Conservation (phyloP, 495 filamentous ascomycete species). For the Penicillium dipodomyicola region DNA sequence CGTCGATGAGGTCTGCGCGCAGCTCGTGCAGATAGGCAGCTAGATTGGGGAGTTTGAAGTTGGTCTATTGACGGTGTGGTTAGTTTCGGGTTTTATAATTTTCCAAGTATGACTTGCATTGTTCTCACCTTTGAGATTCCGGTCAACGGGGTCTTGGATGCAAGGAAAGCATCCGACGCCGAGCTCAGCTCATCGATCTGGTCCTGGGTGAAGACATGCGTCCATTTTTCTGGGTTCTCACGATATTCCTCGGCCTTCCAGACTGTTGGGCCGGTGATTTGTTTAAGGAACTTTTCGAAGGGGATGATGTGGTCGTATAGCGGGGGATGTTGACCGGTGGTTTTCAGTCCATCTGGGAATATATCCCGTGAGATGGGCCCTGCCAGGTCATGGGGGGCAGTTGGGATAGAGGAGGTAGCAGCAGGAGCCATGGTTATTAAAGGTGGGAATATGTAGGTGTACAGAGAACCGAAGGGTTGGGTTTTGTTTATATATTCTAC, state of each 20-base stretch:
- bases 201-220: constrained; percentile 59
- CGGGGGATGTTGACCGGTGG: constrained; percentile 74
- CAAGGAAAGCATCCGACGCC: constrained; percentile 65
- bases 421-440: constrained; percentile 30
- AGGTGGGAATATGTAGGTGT: background rate
- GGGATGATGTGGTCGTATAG: constrained; percentile 61
- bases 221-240: constrained; percentile 68
- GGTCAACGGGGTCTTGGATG: constrained; percentile 59
- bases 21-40: constrained; percentile 51
- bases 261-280: constrained; percentile 70
- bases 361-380: constrained; percentile 28
- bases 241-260: constrained; percentile 71
- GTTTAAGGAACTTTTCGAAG: constrained; percentile 66
- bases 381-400: constrained; percentile 33
- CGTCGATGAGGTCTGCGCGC: constrained; percentile 68
- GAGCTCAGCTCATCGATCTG: constrained; percentile 65
- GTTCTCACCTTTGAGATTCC: constrained; percentile 60
- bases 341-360: constrained; percentile 56
- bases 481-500: constrained; percentile 24
- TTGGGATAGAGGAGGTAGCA: constrained; percentile 30
- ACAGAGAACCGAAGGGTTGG: background rate
- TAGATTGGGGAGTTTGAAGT: constrained; percentile 60
- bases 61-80: constrained; percentile 13
- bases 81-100: background rate
- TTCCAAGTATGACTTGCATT: background rate